Base-by-base conservation (phyloP, 768 basidiomycete genomes). In the Amanita molliuscula region DNA sequence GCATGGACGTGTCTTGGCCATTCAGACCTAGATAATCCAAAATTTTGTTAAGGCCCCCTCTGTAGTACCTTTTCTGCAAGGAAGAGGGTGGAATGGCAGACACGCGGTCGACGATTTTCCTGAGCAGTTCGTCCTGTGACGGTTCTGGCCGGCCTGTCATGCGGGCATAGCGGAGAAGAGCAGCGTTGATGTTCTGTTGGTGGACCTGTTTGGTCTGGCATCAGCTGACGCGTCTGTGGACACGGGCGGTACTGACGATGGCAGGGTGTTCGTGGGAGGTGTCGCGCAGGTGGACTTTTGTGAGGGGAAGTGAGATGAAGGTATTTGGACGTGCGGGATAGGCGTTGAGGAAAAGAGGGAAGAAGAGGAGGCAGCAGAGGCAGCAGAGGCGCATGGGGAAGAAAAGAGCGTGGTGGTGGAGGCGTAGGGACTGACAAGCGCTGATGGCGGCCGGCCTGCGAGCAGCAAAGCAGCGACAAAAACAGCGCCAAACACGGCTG, bases 131-230 rank as follows among this genome's bases (percentile, higher is more conserved):
- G 13, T 57, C 47, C 31, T 57, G 48, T 21, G 67, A 62, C 6
- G 73, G 72, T 16, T 60, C 65, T 21, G 58, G 55, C 25, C 70
- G 66, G n/a, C 79, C 75, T 3, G 73, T 76, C 76, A 83, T 81
- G 35, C 67, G 69, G 11, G 79, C 76, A 29, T 78, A 69, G 34
- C 83, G 81, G 47, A 64, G 69, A 40, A 73, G 62, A 34, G 69
- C 71, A 38, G 71, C 76, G 56, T 79, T 82, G 37, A 77, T 73
- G 58, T 79, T 74, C 61, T 78, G 81, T 59, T 82, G 81, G 45
- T 81, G 65, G 45, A 75, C 57, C 81, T 83, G 54, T 20, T 46
- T 2, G 36, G 25, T 44, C 16, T 47, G 45, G 20, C 29, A 31
- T 16, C 23, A 23, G 23, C 23, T 23, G 8, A 18, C 18, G 7